phyloP scores from a whole-genome alignment of 169 alveolate species.

The Eimeria falciformis region DNA sequence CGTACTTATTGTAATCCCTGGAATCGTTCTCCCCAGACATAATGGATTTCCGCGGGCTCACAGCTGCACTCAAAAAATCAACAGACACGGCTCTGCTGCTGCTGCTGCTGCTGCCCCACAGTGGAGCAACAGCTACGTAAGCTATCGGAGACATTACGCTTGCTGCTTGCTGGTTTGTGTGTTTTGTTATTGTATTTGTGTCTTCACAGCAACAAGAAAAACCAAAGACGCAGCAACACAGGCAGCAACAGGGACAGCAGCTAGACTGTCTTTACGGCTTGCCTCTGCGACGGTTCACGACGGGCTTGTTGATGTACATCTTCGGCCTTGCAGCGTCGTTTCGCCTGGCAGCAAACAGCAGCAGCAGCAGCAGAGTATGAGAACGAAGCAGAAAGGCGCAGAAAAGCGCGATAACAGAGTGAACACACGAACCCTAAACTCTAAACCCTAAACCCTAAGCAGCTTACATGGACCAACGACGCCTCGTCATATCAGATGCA shows the following conservation, averaged over 20 bases:
- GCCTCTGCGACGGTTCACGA: not conserved
- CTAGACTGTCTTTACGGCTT: not conserved
- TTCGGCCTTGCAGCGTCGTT: not conserved
- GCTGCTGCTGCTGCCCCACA: not conserved
- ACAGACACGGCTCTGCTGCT: not conserved
- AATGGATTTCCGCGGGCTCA: not conserved
- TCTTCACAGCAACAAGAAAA: too few relatives aligned
- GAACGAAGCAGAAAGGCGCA: not conserved
- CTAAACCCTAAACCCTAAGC: constrained; percentile 19
- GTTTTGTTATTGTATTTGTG: too few relatives aligned
- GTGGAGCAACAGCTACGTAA: too few relatives aligned
- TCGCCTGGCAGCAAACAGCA: not conserved
- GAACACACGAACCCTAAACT: constrained; percentile 11
- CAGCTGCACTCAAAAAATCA: not conserved
- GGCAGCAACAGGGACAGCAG: not conserved
- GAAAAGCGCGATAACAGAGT: not conserved
- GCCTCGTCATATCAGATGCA: not conserved
- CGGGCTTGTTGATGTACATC: not conserved
- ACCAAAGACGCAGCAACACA: not conserved
- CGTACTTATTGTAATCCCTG: not conserved
- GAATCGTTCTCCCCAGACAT: not conserved
- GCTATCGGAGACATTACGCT: too few relatives aligned
- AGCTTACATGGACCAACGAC: not conserved
- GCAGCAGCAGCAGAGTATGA: not conserved
- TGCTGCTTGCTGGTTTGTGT: too few relatives aligned